phyloP scores from a whole-genome alignment of 441 rosid genomes.

The Adansonia rubrostipa region DNA sequence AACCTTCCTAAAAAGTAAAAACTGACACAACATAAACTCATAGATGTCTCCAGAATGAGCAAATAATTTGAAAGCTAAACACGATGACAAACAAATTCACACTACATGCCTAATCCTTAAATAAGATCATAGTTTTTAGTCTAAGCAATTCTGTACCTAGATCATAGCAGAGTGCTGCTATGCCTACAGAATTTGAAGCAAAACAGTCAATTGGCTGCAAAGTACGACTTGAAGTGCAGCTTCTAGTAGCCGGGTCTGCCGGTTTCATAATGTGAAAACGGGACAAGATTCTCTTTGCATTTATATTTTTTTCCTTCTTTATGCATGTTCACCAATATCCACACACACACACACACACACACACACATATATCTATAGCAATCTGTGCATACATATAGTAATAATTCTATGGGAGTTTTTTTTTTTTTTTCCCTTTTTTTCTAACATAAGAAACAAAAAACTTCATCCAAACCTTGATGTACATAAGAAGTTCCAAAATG shows the following conservation, averaged over 20 bases:
- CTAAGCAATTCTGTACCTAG: neutral
- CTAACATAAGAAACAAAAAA: neutral
- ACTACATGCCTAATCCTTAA: neutral
- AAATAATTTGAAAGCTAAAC: slow-evolving; percentile 4
- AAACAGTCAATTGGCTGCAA: neutral
- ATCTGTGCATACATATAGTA: neutral
- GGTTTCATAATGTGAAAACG: neutral
- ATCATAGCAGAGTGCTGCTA: slow-evolving; percentile 6
- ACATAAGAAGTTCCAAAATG: neutral
- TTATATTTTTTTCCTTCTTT: neutral
- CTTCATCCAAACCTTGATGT: neutral
- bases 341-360: neutral
- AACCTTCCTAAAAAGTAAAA: neutral
- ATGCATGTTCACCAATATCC: neutral
- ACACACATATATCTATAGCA: neutral
- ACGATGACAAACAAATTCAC: neutral
- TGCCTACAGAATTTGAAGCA: slow-evolving; percentile 1
- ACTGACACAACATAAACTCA: neutral
- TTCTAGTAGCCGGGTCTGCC: neutral
- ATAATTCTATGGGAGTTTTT: neutral
- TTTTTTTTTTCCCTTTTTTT: neutral
- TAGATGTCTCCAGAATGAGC: neutral
- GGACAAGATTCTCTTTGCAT: neutral
- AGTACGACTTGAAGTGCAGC: neutral
- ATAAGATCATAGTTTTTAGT: neutral